These are phyloP conservation scores for Coccomyxa subellipsoidea DNA, from an alignment of 163 green algal genomes.

Conservation along the genomic window DNA sequence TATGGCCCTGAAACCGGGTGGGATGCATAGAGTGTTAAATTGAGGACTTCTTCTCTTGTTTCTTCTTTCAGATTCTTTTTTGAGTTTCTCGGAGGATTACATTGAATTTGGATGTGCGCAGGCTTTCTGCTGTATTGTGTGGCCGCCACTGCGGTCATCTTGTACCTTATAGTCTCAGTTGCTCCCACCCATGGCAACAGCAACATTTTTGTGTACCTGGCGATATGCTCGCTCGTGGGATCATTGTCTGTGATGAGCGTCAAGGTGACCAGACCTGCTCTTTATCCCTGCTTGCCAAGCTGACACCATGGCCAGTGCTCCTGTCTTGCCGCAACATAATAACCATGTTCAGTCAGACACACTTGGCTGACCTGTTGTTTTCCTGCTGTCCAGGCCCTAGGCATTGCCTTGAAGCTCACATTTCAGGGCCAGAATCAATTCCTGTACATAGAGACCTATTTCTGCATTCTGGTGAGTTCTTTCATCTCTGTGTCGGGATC, in stretches of 20 bases:
- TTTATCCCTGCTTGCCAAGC: neutral
- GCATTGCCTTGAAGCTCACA: constrained; percentile 95
- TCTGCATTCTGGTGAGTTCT: constrained; percentile 67
- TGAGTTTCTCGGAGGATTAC: too few relatives aligned
- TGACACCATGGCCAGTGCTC: too few relatives aligned
- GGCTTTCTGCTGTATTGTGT: constrained; percentile 72
- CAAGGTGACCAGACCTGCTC: constrained; percentile 65
- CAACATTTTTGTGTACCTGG: constrained; percentile 91
- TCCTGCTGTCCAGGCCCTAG: constrained; percentile 67
- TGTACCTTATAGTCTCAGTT: constrained; percentile 43
- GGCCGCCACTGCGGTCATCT: constrained; percentile 4
- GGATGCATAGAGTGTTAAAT: too few relatives aligned
- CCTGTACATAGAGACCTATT: constrained; percentile 69
- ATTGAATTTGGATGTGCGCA: constrained; percentile 27
- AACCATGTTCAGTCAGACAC: too few relatives aligned
- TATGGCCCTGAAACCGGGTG: constrained; percentile 82
- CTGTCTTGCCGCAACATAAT: too few relatives aligned
- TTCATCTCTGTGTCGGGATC: too few relatives aligned
- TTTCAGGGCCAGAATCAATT: constrained; percentile 91
- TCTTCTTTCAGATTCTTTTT: too few relatives aligned
- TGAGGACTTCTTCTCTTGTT: too few relatives aligned
- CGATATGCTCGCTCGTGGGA: constrained; percentile 93
- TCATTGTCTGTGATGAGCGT: constrained; percentile 94
- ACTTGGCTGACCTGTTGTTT: neutral
- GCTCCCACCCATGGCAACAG: constrained; percentile 61